Percentiles rank a stretch among this genome's conserved stretches.
These are phyloP conservation scores for Pythium biforme DNA, from an alignment of 352 stramenopile species.

Conservation along the genomic window DNA sequence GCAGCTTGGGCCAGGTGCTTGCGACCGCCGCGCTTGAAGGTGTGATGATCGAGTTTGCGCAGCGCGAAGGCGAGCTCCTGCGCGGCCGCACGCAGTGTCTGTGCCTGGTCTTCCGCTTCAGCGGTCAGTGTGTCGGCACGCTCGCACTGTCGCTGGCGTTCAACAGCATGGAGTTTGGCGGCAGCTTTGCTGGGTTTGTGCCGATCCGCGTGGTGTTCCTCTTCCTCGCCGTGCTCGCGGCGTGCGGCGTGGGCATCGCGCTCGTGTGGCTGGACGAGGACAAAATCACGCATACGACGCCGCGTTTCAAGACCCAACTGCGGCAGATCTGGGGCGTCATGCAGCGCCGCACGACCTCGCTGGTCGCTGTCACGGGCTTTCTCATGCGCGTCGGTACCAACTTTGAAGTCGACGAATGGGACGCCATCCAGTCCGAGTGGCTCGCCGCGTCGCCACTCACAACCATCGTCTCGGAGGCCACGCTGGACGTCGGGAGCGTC, in stretches of 20 bases:
- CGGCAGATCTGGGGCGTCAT: slow-evolving; percentile 20
- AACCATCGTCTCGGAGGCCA: too few relatives aligned
- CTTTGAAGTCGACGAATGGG: neutral
- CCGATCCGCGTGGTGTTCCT: slow-evolving; percentile 2
- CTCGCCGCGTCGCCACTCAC: too few relatives aligned
- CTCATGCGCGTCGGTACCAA: neutral
- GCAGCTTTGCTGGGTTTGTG: slow-evolving; percentile 12
- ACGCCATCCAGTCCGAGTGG: neutral
- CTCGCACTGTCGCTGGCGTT: neutral
- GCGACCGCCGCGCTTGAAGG: slow-evolving; percentile 10
- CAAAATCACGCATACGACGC: neutral
- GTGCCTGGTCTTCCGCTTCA: slow-evolving; percentile 11
- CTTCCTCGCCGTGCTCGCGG: neutral
- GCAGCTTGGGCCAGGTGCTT: slow-evolving; percentile 7
- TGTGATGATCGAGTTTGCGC: slow-evolving; percentile 23
- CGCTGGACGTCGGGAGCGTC: too few relatives aligned
- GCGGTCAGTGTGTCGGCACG: slow-evolving; percentile 5
- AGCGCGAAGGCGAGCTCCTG: slow-evolving; percentile 17
- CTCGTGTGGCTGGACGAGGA: slow-evolving; percentile 7
- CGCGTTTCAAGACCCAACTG: slow-evolving; percentile 5
- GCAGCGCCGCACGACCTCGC: slow-evolving; percentile 15
- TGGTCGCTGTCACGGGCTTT: slow-evolving; percentile 12
- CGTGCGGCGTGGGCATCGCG: neutral
- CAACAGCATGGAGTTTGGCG: slow-evolving; percentile 19
- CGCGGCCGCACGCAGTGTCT: slow-evolving; percentile 14